Conservation (phyloP, 306 rosid genomes). For the Prunus fruticosa region DNA sequence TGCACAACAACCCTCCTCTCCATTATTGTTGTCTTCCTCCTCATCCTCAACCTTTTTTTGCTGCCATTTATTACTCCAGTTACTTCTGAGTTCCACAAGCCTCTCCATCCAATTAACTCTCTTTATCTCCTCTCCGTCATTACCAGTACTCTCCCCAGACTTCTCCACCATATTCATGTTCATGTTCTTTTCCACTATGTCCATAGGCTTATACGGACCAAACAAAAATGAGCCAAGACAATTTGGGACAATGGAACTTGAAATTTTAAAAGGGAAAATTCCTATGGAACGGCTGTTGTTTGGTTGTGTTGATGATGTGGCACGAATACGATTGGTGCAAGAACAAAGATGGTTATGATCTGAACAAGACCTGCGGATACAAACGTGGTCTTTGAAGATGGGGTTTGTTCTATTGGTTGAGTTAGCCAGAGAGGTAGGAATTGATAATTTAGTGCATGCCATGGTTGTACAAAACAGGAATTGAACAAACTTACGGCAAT, state of each 20-base stretch:
- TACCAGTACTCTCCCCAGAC: conserved; percentile 7
- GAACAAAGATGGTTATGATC: conserved; percentile 49
- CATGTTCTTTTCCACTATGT: conserved; percentile 32
- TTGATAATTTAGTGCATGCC: conserved; percentile 45
- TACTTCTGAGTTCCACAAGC: conserved; percentile 64
- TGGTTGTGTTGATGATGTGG: conserved; percentile 27
- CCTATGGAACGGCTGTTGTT: conserved; percentile 41
- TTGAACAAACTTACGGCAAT: not conserved
- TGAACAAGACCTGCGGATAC: conserved; percentile 44
- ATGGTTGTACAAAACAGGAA: conserved; percentile 25
- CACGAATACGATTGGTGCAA: conserved; percentile 35
- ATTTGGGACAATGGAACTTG: conserved; percentile 51
- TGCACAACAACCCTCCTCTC: conserved; percentile 43
- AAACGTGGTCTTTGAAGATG: conserved; percentile 29
- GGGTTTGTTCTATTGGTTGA: conserved; percentile 26
- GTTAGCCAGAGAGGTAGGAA: conserved; percentile 43
- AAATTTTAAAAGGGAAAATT: conserved; percentile 43
- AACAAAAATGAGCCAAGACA: conserved; percentile 50
- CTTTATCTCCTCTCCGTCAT: conserved; percentile 36
- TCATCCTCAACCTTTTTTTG: conserved; percentile 29
- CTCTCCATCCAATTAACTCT: conserved; percentile 79
- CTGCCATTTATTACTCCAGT: conserved; percentile 46
- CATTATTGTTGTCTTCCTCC: conserved; percentile 41
- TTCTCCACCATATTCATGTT: conserved; percentile 9
- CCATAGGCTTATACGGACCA: conserved; percentile 43